These are phyloP conservation scores for Pseudoscleropodium purum DNA, from an alignment of 225 moss, liverwort and hornwort species.

Conservation along the genomic window DNA sequence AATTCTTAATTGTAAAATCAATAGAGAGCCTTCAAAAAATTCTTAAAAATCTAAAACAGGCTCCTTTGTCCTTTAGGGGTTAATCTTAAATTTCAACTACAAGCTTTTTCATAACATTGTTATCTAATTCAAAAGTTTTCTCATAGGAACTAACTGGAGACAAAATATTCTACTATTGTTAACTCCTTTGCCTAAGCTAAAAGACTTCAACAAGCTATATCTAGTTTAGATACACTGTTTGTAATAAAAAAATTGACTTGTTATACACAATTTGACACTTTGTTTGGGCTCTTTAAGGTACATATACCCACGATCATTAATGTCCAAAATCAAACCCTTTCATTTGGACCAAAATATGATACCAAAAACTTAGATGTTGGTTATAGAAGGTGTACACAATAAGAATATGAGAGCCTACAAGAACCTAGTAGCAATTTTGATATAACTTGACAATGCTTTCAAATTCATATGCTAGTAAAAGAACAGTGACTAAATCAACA, in stretches of 20 bases:
- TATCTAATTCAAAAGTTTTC: not conserved
- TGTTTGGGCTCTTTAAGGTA: not conserved
- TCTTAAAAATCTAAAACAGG: not conserved
- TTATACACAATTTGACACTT: not conserved
- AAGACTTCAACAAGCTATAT: not conserved
- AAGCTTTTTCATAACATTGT: not conserved
- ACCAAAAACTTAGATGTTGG: not conserved
- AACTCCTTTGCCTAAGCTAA: not conserved
- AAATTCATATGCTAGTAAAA: not conserved
- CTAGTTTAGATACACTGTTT: not conserved
- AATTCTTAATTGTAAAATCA: not conserved
- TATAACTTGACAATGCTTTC: not conserved
- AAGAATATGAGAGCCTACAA: not conserved
- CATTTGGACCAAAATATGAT: not conserved
- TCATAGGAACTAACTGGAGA: not conserved
- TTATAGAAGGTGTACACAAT: not conserved
- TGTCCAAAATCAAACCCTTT: not conserved
- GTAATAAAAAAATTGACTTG: not conserved
- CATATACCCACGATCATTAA: not conserved
- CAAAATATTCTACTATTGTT: not conserved
- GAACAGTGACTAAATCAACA: too few relatives aligned
- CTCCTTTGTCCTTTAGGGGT: accelerated
- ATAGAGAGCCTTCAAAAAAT: not conserved
- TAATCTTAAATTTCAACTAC: not conserved
- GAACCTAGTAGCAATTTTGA: too few relatives aligned